These are phyloP conservation scores for Medicago ruthenica DNA, from an alignment of 306 rosid species.

Conservation along the genomic window DNA sequence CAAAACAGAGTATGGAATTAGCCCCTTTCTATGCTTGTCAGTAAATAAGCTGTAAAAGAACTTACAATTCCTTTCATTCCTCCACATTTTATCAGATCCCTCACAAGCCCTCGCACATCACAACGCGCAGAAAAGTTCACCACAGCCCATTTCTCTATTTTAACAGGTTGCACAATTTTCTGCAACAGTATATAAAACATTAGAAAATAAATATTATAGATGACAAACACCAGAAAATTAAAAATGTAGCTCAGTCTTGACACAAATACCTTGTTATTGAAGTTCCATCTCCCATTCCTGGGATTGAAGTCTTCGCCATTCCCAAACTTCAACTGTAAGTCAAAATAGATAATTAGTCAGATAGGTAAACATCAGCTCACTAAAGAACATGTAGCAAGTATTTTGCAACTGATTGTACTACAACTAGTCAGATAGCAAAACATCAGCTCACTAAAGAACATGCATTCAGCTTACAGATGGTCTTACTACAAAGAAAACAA, in stretches of 20 bases:
- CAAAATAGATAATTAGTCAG: neutral
- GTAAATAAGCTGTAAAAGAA: neutral
- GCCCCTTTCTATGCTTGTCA: neutral
- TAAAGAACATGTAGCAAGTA: too few relatives aligned
- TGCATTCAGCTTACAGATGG: too few relatives aligned
- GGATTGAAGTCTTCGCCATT: constrained; percentile 84
- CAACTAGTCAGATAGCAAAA: neutral
- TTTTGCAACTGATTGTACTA: neutral
- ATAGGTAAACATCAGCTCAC: neutral
- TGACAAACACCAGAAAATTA: too few relatives aligned
- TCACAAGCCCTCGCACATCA: constrained; percentile 64
- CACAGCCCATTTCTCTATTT: constrained; percentile 77
- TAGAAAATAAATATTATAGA: too few relatives aligned
- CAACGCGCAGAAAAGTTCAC: constrained; percentile 93
- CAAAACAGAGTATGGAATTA: neutral
- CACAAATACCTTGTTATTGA: constrained; percentile 72
- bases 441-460: too few relatives aligned
- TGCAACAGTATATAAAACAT: constrained; percentile 32
- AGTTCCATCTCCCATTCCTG: constrained; percentile 89
- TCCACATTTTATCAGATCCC: constrained; percentile 71
- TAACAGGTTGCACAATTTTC: constrained; percentile 71
- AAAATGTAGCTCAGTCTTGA: neutral
- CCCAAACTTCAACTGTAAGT: constrained; percentile 70
- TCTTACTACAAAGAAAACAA: too few relatives aligned
- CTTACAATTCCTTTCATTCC: constrained; percentile 91